These are phyloP conservation scores for Coemansia sp. DNA, from an alignment of 192 early-diverging fungal species.

Conservation along the genomic window DNA sequence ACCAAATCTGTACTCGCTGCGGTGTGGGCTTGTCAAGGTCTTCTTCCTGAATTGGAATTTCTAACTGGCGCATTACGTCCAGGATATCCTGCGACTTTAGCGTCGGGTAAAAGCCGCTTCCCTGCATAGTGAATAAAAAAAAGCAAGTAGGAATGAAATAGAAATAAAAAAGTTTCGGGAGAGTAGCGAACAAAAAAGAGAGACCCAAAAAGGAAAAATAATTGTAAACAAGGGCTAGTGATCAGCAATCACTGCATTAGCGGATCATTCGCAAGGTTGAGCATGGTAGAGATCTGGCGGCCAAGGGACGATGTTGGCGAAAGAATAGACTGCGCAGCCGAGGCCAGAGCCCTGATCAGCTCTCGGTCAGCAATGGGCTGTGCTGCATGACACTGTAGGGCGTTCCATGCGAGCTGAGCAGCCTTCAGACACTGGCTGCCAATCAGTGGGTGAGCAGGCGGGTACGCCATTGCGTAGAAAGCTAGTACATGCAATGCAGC, in stretches of 20 bases:
- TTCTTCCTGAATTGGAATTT: conserved; percentile 67
- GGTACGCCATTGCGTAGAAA: conserved; percentile 26
- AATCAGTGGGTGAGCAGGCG: conserved; percentile 19
- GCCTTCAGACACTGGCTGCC: conserved; percentile 34
- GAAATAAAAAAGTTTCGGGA: neutral
- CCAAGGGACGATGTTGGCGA: neutral
- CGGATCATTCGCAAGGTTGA: neutral
- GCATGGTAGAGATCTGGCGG: neutral
- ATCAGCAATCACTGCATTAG: neutral
- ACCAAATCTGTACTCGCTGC: conserved; percentile 64
- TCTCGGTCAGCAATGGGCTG: neutral
- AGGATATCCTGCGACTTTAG: conserved; percentile 73
- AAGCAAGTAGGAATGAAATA: neutral
- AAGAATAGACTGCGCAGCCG: neutral
- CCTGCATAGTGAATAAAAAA: conserved; percentile 21
- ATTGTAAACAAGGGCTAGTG: neutral
- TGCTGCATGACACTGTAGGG: neutral
- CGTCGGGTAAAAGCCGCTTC: conserved; percentile 59
- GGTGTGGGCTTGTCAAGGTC: conserved; percentile 72
- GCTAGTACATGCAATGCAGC: conserved; percentile 37
- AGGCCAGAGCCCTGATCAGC: neutral
- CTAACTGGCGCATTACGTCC: conserved; percentile 70
- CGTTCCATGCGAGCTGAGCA: conserved; percentile 30
- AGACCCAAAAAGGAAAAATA: neutral
- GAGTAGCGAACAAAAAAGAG: neutral